A percentile compares a stretch with the other conserved stretches of the same genome.
Conservation (phyloP, 2,329 filamentous ascomycete species). For the Curvularia spicifera region DNA sequence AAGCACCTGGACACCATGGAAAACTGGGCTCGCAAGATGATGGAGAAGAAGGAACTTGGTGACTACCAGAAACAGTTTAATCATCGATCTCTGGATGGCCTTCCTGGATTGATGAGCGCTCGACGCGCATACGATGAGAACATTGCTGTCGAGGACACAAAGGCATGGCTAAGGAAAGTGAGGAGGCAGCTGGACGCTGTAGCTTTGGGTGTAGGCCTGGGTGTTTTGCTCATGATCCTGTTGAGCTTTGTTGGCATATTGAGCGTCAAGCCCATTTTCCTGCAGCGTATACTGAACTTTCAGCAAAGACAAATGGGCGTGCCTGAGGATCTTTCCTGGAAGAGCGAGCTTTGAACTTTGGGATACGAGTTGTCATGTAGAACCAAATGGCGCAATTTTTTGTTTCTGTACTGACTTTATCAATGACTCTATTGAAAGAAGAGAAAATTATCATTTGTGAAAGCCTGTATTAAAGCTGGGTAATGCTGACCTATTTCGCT, state of each 20-base stretch:
- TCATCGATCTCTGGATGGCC: constrained; percentile 35
- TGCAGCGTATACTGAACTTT: constrained; percentile 32
- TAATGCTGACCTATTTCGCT: not conserved
- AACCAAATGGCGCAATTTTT: not conserved
- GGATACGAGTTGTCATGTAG: not conserved
- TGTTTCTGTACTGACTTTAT: not conserved
- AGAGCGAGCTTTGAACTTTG: constrained; percentile 12
- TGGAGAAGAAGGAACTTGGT: constrained; percentile 58
- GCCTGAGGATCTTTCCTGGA: constrained; percentile 21
- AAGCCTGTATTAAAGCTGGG: not conserved
- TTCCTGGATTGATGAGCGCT: constrained; percentile 50
- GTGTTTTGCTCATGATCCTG: constrained; percentile 30
- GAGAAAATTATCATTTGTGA: not conserved
- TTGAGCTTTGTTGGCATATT: constrained; percentile 26
- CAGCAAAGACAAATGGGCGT: constrained; percentile 33
- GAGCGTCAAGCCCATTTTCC: constrained; percentile 27
- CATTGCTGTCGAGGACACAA: constrained; percentile 54
- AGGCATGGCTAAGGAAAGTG: constrained; percentile 35
- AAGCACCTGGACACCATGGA: constrained; percentile 62
- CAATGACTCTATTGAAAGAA: not conserved
- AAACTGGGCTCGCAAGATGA: constrained; percentile 57
- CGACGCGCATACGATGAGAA: constrained; percentile 56
- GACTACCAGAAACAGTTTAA: constrained; percentile 67
- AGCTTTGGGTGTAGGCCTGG: constrained; percentile 26
- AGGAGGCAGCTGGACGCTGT: constrained; percentile 36